These are phyloP conservation scores for Metschnikowia lochheadii DNA, from an alignment of 805 yeast genomes.

Conservation along the genomic window DNA sequence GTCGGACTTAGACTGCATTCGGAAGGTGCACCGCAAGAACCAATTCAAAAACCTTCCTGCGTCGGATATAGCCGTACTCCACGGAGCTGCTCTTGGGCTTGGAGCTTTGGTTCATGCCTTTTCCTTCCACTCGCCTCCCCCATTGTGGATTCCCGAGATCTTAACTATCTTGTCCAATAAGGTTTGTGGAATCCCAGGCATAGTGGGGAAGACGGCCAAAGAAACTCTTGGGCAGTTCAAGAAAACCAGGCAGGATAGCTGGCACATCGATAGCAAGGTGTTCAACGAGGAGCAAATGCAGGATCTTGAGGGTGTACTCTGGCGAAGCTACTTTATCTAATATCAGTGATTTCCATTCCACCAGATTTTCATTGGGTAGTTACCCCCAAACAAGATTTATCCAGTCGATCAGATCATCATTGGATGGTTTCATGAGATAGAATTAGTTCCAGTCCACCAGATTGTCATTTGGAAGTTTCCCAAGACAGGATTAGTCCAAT, in stretches of 20 bases:
- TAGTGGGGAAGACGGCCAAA: conserved; percentile 81
- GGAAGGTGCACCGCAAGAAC: conserved; percentile 36
- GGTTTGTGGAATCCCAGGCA: conserved; percentile 69
- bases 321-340: conserved; percentile 86
- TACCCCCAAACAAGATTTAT: no score
- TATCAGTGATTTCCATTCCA: neutral
- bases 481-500: no score
- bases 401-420: no score
- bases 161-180: conserved; percentile 66
- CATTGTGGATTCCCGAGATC: conserved; percentile 78
- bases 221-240: conserved; percentile 77
- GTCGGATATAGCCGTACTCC: conserved; percentile 49
- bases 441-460: no score
- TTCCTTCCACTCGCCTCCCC: conserved; percentile 89
- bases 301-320: conserved; percentile 88
- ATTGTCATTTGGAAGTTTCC: no score
- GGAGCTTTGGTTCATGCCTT: conserved; percentile 88
- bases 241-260: conserved; percentile 88
- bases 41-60: conserved; percentile 34
- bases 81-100: conserved; percentile 83
- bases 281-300: conserved; percentile 79
- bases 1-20: conserved; percentile 37
- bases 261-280: conserved; percentile 82
- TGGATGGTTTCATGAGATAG: no score
- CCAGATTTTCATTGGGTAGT: no score